Evolutionary conservation across 768 basidiomycete species (phyloP), one percentile per base, ranked within the genome.

Genomic region (Pulveroboletus ravenelii): DNA sequence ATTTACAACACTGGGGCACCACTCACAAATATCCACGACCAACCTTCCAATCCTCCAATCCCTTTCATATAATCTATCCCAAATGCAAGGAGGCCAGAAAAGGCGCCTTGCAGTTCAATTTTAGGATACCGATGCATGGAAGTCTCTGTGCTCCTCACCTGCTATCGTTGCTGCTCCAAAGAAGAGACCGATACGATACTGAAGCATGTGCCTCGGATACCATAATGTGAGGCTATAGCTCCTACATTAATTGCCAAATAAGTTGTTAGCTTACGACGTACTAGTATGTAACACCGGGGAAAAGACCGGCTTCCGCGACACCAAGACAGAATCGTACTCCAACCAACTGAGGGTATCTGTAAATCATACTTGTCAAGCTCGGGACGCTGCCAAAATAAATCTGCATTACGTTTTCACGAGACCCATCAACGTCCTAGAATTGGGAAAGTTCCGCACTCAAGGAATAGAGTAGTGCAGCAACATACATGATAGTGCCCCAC

Each of bases 221-320:
- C 84, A 87, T 18, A 84, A 66, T 3, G 81, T 82, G 20, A 87
- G 67, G 56, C 80, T 83, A 20, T 25, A 14, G 37, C 5, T 2
- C 17, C 23, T 17, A 7, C 1, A 13, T 61, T 9, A 53, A 51
- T 3, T 18, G 7, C n/a, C 10, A 15, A 25, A 31, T 8, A 5
- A 30, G 5, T 18, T 8, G 2, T n/a, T 6, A 8, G 17, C 17
- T 9, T 17, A 23, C 41, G 30, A 63, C 76, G 40, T 48, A 85
- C 85, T 85, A 88, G 69, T 85, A 89, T 0, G 79, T 77, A 10
- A 87, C 82, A 23, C 85, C 85, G 10, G 87, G 85, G 64, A 84
- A 88, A 10, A 87, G 61, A 3, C 87, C 85, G 5, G 84, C 81
- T 66, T 89, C 87, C 0, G 83, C 77, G 2, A 84, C 60, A 3